phyloP scores from a whole-genome alignment of 2,329 filamentous ascomycete species.

The Aspergillus japonicus region DNA sequence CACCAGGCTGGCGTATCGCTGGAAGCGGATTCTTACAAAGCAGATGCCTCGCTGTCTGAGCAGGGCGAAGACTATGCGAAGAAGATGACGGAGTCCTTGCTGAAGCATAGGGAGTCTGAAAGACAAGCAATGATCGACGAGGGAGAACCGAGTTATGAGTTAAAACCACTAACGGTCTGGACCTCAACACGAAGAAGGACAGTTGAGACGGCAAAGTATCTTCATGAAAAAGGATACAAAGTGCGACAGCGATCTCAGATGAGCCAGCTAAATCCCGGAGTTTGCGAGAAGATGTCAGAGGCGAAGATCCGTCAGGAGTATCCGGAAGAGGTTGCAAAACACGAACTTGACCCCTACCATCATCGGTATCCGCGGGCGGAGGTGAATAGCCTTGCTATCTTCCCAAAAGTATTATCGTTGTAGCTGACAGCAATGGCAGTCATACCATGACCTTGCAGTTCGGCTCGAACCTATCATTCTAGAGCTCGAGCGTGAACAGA shows the following conservation, averaged over 20 bases:
- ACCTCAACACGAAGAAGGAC: conserved; percentile 89
- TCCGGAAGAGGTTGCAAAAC: conserved; percentile 87
- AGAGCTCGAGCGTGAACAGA: conserved; percentile 93
- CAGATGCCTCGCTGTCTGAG: conserved; percentile 78
- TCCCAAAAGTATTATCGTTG: neutral
- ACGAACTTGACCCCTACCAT: conserved; percentile 93
- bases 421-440: conserved; percentile 53
- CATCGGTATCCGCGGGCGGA: conserved; percentile 94
- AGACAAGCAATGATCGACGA: conserved; percentile 66
- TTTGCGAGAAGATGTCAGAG: conserved; percentile 92
- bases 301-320: conserved; percentile 75
- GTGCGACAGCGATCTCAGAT: conserved; percentile 92
- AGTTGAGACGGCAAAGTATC: conserved; percentile 79
- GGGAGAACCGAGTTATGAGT: conserved; percentile 64
- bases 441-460: conserved; percentile 97
- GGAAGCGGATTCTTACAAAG: conserved; percentile 90
- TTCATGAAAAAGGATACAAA: conserved; percentile 78
- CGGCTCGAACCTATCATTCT: conserved; percentile 96
- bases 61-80: conserved; percentile 77
- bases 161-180: conserved; percentile 87
- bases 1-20: conserved; percentile 70
- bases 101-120: conserved; percentile 82
- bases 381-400: conserved; percentile 49
- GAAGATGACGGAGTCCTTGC: conserved; percentile 80
- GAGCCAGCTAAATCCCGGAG: conserved; percentile 94